Percentiles rank a stretch among this genome's conserved stretches.
Evolutionary conservation across 192 early-diverging fungal genomes (phyloP).

Genomic region (Endogone sp.): DNA sequence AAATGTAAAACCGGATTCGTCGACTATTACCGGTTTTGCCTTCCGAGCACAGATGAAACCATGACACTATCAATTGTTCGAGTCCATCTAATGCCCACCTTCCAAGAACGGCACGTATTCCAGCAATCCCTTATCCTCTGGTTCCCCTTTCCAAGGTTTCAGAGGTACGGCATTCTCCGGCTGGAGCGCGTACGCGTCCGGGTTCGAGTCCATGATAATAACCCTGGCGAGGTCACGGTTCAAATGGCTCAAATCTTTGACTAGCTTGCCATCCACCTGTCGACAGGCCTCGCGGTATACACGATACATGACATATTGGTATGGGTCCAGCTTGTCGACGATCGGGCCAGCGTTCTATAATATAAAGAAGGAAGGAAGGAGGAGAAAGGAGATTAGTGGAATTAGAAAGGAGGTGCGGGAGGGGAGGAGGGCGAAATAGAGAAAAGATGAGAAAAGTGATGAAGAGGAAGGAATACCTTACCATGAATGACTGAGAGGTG

Average conservation of each 20-base stretch:
- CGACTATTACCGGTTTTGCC: too few relatives aligned
- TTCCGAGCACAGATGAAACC: too few relatives aligned
- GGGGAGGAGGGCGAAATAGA: conserved; percentile 2
- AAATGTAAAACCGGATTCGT: too few relatives aligned
- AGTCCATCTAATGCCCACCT: conserved; percentile 44
- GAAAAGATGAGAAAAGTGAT: conserved; percentile 3
- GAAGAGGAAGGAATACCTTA: conserved; percentile 30
- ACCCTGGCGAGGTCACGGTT: conserved; percentile 94
- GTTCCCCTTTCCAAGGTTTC: conserved; percentile 83
- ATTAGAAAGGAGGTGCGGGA: too few relatives aligned
- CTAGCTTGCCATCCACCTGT: conserved; percentile 78
- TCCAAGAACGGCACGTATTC: conserved; percentile 91
- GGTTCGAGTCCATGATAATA: conserved; percentile 90
- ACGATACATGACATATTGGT: conserved; percentile 80
- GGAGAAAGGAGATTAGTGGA: too few relatives aligned
- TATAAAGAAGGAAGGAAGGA: neutral
- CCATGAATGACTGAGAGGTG: conserved; percentile 81
- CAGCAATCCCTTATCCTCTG: conserved; percentile 74
- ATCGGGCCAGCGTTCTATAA: conserved; percentile 77
- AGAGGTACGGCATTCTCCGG: conserved; percentile 87
- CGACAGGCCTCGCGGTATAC: conserved; percentile 91
- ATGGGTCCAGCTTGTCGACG: conserved; percentile 86
- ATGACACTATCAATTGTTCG: neutral
- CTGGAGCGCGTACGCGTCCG: conserved; percentile 79
- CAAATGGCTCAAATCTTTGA: conserved; percentile 86